Base-by-base conservation (phyloP, 2,329 filamentous ascomycete genomes). In the Fusarium acutatum region DNA sequence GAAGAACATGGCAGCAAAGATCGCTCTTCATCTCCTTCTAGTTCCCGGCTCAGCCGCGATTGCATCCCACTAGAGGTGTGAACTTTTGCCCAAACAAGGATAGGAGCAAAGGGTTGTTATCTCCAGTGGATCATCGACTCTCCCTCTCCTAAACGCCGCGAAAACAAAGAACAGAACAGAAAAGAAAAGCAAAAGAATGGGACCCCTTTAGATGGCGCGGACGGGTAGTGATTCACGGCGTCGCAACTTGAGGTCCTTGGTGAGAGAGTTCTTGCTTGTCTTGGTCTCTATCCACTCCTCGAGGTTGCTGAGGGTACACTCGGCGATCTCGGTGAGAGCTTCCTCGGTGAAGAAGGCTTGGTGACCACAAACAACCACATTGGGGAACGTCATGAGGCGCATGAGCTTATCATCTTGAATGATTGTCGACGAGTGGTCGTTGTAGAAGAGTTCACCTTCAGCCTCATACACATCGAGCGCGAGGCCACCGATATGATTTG, bases 261-360 rank as follows among this genome's bases (percentile, higher is more conserved):
- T 81, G 65, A 83, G 68, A 40, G 80, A 80, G 57, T 83, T 82
- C 61, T 72, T 77, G 74, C 84, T 73, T 40, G 76, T 78, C 50
- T 73, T 70, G 44, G 70, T 76, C 15, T 67, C 69, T 30, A 80
- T 74, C 24, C 87, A 86, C 67, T 88, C 85, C 34, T 83, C 82
- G 7, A 91, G 77, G 78, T 92, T 92, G 63, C 82, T 80, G 68
- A 92, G 75, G 4, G 90, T 92, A 59, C 84, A 87, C 50, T 87
- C 85, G 4, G 90, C 87, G 75, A 93, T 93, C 81, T 92, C 90
- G 13, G 83, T 82, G 54, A 93, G 81, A 2, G 91, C 91, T 81
- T 93, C 90, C 38, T 87, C 82, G 10, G 91, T 93, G 75, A 93
- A 91, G 81, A 93, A 93, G 3, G 89, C 91, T 82, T 93, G 91